These are phyloP conservation scores for Suillus subalutaceus DNA, from an alignment of 768 basidiomycete species.

Conservation along the genomic window DNA sequence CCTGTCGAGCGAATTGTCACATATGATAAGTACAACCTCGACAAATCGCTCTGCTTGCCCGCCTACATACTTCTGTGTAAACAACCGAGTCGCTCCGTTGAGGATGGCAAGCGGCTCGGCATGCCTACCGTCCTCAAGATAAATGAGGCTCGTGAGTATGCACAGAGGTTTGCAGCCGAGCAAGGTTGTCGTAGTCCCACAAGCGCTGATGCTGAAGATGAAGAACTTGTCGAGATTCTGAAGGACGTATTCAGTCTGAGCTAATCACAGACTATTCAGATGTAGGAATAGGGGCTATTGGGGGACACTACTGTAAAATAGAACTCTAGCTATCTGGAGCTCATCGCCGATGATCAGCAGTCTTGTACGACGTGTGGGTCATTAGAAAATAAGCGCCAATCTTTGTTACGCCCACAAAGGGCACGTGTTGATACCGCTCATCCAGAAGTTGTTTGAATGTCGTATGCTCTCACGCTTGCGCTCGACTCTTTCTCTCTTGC, in stretches of 20 bases:
- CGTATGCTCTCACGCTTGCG: neutral
- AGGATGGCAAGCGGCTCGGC: slow-evolving; percentile 61
- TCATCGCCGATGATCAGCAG: neutral
- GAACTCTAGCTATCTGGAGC: neutral
- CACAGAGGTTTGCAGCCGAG: slow-evolving; percentile 36
- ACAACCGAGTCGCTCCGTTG: slow-evolving; percentile 50
- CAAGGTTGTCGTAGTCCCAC: slow-evolving; percentile 32
- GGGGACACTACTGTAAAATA: neutral
- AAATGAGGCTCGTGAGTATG: slow-evolving; percentile 54
- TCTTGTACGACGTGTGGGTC: neutral
- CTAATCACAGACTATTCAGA: neutral
- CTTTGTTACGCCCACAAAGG: neutral
- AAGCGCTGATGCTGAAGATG: slow-evolving; percentile 28
- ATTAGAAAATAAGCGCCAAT: neutral
- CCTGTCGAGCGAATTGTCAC: slow-evolving; percentile 56
- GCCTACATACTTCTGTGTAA: slow-evolving; percentile 55
- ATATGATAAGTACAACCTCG: slow-evolving; percentile 57
- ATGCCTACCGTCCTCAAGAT: slow-evolving; percentile 56
- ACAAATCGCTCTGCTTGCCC: slow-evolving; percentile 49
- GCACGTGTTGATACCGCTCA: neutral
- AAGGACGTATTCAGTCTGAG: slow-evolving; percentile 35
- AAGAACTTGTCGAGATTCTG: slow-evolving; percentile 32
- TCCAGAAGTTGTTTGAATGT: neutral
- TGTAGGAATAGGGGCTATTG: neutral
- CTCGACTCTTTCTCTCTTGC: neutral